Evolutionary conservation across 176 grass and related monocot genomes (phyloP).

Genomic region (Ananas comosus): DNA sequence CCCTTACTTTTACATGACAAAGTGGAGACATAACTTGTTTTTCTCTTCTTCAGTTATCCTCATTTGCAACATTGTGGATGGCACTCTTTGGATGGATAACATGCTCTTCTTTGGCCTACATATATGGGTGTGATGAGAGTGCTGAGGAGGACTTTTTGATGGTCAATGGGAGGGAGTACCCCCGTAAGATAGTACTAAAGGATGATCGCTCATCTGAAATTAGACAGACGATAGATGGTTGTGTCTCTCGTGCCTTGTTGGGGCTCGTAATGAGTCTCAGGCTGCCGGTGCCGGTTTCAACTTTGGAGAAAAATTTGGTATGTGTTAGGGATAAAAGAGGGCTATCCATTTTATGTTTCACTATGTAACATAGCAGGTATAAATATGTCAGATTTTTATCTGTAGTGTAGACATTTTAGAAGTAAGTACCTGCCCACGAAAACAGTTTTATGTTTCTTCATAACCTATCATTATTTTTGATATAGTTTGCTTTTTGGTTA

Average conservation of each 20-base stretch:
- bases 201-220: constrained; percentile 79
- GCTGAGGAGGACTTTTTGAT: constrained; percentile 47
- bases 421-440: no score
- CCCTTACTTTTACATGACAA: neutral
- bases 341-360: no score
- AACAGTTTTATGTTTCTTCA: no score
- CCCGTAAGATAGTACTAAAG: constrained; percentile 36
- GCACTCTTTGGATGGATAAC: constrained; percentile 81
- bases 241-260: constrained; percentile 47
- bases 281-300: constrained; percentile 55
- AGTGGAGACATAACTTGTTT: constrained; percentile 1
- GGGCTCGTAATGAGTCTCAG: constrained; percentile 46
- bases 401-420: no score
- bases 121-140: constrained; percentile 54
- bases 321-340: neutral
- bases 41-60: constrained; percentile 48
- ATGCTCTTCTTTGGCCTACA: constrained; percentile 48
- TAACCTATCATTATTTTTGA: no score
- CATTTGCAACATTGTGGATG: constrained; percentile 64
- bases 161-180: constrained; percentile 54
- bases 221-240: constrained; percentile 66
- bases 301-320: constrained; percentile 83
- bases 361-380: no score
- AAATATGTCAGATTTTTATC: no score
- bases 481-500: neutral